phyloP scores from a whole-genome alignment of 257 asterid genomes.

The Penstemon davidsonii region DNA sequence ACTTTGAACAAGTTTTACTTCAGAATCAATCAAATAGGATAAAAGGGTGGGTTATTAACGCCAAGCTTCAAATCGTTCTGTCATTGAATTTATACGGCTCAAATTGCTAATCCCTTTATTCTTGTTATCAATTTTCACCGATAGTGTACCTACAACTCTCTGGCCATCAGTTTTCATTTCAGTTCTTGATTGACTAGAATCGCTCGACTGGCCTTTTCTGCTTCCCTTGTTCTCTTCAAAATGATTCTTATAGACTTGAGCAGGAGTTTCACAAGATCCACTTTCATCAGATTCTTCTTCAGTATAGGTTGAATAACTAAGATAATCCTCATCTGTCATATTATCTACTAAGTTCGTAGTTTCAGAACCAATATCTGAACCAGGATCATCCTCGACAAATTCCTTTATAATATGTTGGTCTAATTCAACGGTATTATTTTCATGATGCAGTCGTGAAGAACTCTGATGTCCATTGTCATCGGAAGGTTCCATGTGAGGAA shows the following conservation, averaged over 20 bases:
- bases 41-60: conserved; percentile 42
- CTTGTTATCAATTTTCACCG: conserved; percentile 41
- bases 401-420: conserved; percentile 34
- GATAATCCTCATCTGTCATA: conserved; percentile 52
- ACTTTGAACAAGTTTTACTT: conserved; percentile 32
- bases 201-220: conserved; percentile 42
- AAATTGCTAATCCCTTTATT: conserved; percentile 70
- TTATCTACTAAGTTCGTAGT: conserved; percentile 34
- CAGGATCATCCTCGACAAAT: conserved; percentile 42
- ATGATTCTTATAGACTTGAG: conserved; percentile 23
- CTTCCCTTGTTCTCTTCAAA: conserved; percentile 31
- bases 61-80: conserved; percentile 84
- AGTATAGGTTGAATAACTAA: conserved; percentile 51
- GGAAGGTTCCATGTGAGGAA: conserved; percentile 45
- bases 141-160: conserved; percentile 31
- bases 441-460: conserved; percentile 37
- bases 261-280: conserved; percentile 46
- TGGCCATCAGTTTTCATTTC: conserved; percentile 32
- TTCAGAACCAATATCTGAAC: conserved; percentile 43
- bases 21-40: conserved; percentile 29
- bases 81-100: conserved; percentile 70
- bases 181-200: conserved; percentile 31
- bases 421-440: conserved; percentile 28
- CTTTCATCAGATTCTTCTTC: conserved; percentile 67
- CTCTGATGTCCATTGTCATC: conserved; percentile 65